phyloP scores from a whole-genome alignment of 208 protist genomes.

The Crithidia sp. region DNA sequence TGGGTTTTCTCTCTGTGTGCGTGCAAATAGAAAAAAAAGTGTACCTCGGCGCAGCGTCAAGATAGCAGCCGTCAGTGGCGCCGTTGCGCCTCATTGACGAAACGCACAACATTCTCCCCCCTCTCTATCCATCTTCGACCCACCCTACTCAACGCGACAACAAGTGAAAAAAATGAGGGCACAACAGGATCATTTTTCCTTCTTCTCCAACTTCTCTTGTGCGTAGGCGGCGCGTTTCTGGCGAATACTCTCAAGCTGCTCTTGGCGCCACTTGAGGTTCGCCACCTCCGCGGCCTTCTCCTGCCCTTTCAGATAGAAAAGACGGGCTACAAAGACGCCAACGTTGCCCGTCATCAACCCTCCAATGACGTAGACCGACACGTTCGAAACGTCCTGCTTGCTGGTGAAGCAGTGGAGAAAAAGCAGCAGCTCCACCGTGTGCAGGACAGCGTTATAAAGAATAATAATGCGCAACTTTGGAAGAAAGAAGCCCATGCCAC shows the following conservation, averaged over 20 bases:
- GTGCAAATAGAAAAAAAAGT: too few relatives aligned
- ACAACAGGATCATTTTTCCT: constrained; percentile 24
- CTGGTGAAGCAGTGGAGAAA: constrained; percentile 32
- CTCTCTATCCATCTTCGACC: too few relatives aligned
- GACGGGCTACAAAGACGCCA: constrained; percentile 27
- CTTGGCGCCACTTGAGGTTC: constrained; percentile 24
- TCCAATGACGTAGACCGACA: constrained; percentile 25
- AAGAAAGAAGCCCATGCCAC: constrained; percentile 36
- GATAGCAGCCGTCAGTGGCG: too few relatives aligned
- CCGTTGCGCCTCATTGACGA: too few relatives aligned
- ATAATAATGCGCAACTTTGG: constrained; percentile 47
- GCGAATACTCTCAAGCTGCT: constrained; percentile 42
- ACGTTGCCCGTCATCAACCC: constrained; percentile 39
- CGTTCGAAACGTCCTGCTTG: constrained; percentile 28
- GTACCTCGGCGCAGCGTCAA: too few relatives aligned
- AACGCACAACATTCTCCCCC: too few relatives aligned
- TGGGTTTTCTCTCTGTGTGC: too few relatives aligned
- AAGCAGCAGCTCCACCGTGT: constrained; percentile 37
- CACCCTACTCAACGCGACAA: not conserved
- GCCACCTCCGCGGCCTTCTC: constrained; percentile 12
- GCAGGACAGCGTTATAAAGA: constrained; percentile 46
- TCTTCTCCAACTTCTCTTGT: constrained; percentile 27
- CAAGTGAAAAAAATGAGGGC: constrained; percentile 9
- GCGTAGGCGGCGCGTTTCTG: constrained; percentile 41
- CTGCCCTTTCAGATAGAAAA: constrained; percentile 20